Percentiles rank a stretch among this genome's conserved stretches.
phyloP scores from a whole-genome alignment of 768 basidiomycete species.

The Pleurotus ostreatus region DNA sequence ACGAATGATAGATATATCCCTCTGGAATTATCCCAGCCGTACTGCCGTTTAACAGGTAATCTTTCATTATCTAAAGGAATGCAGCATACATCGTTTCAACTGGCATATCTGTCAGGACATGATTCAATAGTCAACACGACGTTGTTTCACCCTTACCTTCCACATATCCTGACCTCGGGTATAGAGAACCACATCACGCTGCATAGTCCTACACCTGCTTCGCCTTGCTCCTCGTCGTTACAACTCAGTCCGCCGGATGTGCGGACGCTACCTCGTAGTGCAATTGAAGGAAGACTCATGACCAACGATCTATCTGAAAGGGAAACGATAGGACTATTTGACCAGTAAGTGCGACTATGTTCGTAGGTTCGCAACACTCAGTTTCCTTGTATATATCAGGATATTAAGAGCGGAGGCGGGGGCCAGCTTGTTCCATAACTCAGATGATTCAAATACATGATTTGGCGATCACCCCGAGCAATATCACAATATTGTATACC shows the following conservation, averaged over 20 bases:
- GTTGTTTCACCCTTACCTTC: slow-evolving; percentile 67
- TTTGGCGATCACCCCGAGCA: too few species aligned
- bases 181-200: slow-evolving; percentile 67
- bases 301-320: slow-evolving; percentile 37
- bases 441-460: too few species aligned
- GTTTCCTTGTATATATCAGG: too few species aligned
- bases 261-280: slow-evolving; percentile 36
- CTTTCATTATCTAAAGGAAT: neutral
- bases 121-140: slow-evolving; percentile 74
- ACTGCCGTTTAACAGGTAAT: slow-evolving; percentile 55
- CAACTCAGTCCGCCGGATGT: slow-evolving; percentile 41
- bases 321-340: slow-evolving; percentile 62
- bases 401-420: too few species aligned
- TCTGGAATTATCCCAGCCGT: slow-evolving; percentile 56
- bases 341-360: slow-evolving; percentile 44
- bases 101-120: slow-evolving; percentile 43
- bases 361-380: too few species aligned
- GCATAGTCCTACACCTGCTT: slow-evolving; percentile 58
- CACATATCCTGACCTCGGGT: slow-evolving; percentile 66
- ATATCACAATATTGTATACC: too few species aligned
- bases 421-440: too few species aligned
- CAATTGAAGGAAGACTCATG: slow-evolving; percentile 25
- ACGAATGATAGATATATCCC: slow-evolving; percentile 50
- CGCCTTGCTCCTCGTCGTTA: slow-evolving; percentile 52
- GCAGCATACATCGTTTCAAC: neutral